Evolutionary conservation across 495 filamentous ascomycete species (phyloP), one percentile per base, ranked within the genome.

Genomic region (Daldinia childiae): DNA sequence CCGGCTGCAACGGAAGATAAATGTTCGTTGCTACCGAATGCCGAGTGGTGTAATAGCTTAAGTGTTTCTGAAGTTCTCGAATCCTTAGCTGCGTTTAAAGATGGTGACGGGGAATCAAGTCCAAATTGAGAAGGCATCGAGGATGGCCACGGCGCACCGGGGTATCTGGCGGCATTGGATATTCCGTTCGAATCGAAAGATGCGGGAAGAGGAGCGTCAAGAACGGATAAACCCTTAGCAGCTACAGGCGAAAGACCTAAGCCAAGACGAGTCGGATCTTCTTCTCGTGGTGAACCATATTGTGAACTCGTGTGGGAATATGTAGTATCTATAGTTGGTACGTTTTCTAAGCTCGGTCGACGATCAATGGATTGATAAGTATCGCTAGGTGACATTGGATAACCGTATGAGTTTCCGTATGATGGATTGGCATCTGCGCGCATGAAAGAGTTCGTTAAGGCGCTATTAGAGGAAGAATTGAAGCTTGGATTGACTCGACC

Each of bases 121-220:
- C 93, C 93, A 74, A 98, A 98, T 69, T 94, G 93, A 14, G 93
- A 91, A 1, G 95, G 95, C 36, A 99, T 90, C 1, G 95, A 98
- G 7, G 95, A 91, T 12, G 95, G 95, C 72, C 96, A 93, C 0
- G 95, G 93, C 1, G 93, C 96, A 45, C 68, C 78, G 32, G 78
- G 78, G 76, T 93, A 92, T 57, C 94, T 87, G 26, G 95, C 95
- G 60, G 92, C 92, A 75, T 93, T 91, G 6, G 94, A 97, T 19
- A 97, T 92, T 48, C 95, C 95, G 72, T 98, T 94, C 75, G 93
- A 97, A 78, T 98, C 96, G 76, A 99, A 98, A 1, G 95, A 98
- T 11, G 93, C 93, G 8, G 95, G 95, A 26, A 99, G 88, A 2
- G 93, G 93, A 6, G 94, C 96, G 83, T 99, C 95, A 19, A 98